These are phyloP conservation scores for Fusarium protoensiforme DNA, from an alignment of 2,329 filamentous ascomycete species.

Conservation along the genomic window DNA sequence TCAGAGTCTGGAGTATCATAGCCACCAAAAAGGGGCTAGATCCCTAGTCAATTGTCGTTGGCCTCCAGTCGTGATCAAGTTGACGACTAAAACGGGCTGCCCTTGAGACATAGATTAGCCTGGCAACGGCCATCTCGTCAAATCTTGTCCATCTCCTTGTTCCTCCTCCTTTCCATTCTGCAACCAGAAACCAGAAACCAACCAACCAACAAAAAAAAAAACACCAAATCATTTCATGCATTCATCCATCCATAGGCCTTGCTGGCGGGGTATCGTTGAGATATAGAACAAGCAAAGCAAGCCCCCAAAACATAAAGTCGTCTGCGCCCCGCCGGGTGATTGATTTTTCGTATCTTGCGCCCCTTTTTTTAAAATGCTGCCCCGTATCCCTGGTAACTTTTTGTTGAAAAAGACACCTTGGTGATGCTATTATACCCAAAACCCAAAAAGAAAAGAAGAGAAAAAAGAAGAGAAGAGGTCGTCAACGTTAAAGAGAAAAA, in stretches of 20 bases:
- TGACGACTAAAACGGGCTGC: not conserved
- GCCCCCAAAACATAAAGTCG: conserved; percentile 45
- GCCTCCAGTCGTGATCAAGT: not conserved
- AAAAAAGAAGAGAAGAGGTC: conserved; percentile 12
- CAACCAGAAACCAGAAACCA: not conserved
- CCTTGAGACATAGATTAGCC: not conserved
- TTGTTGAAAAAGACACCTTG: conserved; percentile 55
- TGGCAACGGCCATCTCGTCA: not conserved
- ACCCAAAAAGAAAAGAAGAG: conserved; percentile 17
- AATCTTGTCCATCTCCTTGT: not conserved
- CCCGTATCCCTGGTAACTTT: conserved; percentile 51
- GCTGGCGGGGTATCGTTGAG: conserved; percentile 54
- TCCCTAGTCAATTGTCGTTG: conserved; percentile 23
- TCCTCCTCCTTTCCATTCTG: conserved; percentile 7
- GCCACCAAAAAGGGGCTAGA: conserved; percentile 29
- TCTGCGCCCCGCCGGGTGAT: conserved; percentile 43
- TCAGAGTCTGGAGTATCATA: conserved; percentile 13
- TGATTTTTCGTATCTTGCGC: conserved; percentile 40
- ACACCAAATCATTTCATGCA: conserved; percentile 38
- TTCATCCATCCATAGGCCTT: conserved; percentile 46
- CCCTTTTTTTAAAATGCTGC: conserved; percentile 39
- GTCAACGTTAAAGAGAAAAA: conserved; percentile 26
- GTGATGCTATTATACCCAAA: conserved; percentile 43
- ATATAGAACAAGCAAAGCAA: conserved; percentile 51
- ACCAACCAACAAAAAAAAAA: not conserved